Evolutionary conservation across 1,284 basidiomycete genomes (phyloP).

Genomic region (Cryptococcus floricola): DNA sequence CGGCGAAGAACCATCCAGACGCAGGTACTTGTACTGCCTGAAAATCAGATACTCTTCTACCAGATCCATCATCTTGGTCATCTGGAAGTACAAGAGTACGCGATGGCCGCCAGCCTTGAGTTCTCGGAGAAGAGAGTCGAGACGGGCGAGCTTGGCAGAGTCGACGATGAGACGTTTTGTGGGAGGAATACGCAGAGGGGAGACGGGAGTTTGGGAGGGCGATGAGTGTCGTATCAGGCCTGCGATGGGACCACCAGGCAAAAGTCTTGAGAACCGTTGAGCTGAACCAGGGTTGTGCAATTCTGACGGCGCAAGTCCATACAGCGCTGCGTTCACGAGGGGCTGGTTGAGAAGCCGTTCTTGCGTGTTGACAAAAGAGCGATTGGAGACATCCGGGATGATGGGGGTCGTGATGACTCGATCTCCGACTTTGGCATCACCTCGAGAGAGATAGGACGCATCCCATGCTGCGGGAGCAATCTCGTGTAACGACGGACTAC

Average conservation of each 20-base stretch:
- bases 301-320: slow-evolving; percentile 70
- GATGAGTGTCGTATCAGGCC: background rate
- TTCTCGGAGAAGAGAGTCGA: slow-evolving; percentile 84
- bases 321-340: slow-evolving; percentile 70
- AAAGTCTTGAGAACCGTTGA: background rate
- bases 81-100: slow-evolving; percentile 97
- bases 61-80: slow-evolving; percentile 99
- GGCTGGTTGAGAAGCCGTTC: slow-evolving; percentile 54
- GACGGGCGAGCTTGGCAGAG: slow-evolving; percentile 89
- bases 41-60: slow-evolving; percentile 99
- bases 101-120: slow-evolving; percentile 92
- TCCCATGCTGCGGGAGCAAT: slow-evolving; percentile 66
- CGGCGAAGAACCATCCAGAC: slow-evolving; percentile 92
- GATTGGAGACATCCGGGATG: slow-evolving; percentile 66
- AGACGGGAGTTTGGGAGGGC: slow-evolving; percentile 66
- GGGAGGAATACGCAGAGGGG: slow-evolving; percentile 89
- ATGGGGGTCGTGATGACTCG: slow-evolving; percentile 81
- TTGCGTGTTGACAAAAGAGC: slow-evolving; percentile 74
- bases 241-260: background rate
- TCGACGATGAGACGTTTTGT: slow-evolving; percentile 95
- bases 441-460: slow-evolving; percentile 73
- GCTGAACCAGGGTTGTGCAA: background rate
- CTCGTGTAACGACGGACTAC: slow-evolving; percentile 42
- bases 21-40: slow-evolving; percentile 95
- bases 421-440: slow-evolving; percentile 70